phyloP scores from a whole-genome alignment of 495 filamentous ascomycete species.

The Podospora bellae-mahoneyi region DNA sequence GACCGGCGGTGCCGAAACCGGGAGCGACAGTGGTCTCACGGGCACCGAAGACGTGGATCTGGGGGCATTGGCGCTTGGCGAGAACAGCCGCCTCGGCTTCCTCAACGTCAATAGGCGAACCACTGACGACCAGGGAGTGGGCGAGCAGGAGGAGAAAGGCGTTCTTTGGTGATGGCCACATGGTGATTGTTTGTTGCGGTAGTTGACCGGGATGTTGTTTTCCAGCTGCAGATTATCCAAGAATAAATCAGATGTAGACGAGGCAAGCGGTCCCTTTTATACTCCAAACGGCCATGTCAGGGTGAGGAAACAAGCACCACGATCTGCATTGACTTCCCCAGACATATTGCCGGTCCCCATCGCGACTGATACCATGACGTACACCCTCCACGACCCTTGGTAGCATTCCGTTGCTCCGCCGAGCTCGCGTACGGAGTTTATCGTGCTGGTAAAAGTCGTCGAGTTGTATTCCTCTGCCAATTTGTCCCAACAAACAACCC shows the following conservation, averaged over 20 bases:
- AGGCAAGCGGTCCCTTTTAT: constrained; percentile 4
- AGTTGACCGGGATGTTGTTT: neutral
- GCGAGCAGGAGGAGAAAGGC: constrained; percentile 30
- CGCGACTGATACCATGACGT: constrained; percentile 11
- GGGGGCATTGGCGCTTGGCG: constrained; percentile 40
- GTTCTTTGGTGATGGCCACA: constrained; percentile 34
- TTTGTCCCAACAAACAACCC: neutral
- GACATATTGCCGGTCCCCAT: neutral
- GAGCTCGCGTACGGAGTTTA: neutral
- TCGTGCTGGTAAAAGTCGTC: neutral
- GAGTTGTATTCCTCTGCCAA: neutral
- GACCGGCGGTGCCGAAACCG: constrained; percentile 53
- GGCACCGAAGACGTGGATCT: constrained; percentile 60
- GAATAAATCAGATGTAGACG: neutral
- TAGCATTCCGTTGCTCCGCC: constrained; percentile 31
- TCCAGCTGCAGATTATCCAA: neutral
- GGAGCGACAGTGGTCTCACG: constrained; percentile 59
- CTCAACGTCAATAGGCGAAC: constrained; percentile 26
- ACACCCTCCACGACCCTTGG: neutral
- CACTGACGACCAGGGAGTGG: constrained; percentile 31
- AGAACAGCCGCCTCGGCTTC: constrained; percentile 14
- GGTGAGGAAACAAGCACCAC: neutral
- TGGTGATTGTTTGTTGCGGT: constrained; percentile 18
- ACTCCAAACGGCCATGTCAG: neutral
- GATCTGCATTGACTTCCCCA: constrained; percentile 6